A percentile compares a stretch with the other conserved stretches of the same genome.
Evolutionary conservation across 805 yeast genomes (phyloP).

Genomic region (Candida odintsovae): DNA sequence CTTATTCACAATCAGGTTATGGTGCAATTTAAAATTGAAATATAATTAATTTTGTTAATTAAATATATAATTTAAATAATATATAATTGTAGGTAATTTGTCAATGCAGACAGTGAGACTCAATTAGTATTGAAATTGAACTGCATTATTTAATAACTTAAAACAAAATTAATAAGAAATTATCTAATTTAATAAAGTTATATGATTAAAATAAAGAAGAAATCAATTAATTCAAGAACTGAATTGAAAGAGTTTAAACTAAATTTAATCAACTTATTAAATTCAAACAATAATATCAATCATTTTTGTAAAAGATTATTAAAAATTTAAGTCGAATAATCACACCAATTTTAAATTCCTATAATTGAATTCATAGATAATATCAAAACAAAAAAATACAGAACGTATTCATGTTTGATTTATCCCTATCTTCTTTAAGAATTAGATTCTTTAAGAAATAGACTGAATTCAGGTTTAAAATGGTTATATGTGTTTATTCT

Average conservation of each 20-base stretch:
- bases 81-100: background rate
- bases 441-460: too few species aligned
- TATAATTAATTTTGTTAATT: too few species aligned
- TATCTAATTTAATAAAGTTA: background rate
- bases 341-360: background rate
- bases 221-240: background rate
- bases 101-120: background rate
- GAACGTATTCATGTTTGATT: background rate
- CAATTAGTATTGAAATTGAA: background rate
- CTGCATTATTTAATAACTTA: too few species aligned
- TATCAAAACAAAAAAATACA: background rate
- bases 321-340: background rate
- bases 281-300: background rate
- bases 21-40: slow-evolving; percentile 9
- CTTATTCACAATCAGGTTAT: slow-evolving; percentile 18
- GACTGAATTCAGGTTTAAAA: slow-evolving; percentile 1
- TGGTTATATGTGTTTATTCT: slow-evolving; percentile 2
- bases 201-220: too few species aligned
- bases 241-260: too few species aligned
- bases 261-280: too few species aligned
- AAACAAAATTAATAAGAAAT: background rate
- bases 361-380: background rate
- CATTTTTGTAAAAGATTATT: background rate
- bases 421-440: too few species aligned
- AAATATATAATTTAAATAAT: background rate